phyloP scores from a whole-genome alignment of 78 protist genomes.

The Speleostelium caveatum region DNA sequence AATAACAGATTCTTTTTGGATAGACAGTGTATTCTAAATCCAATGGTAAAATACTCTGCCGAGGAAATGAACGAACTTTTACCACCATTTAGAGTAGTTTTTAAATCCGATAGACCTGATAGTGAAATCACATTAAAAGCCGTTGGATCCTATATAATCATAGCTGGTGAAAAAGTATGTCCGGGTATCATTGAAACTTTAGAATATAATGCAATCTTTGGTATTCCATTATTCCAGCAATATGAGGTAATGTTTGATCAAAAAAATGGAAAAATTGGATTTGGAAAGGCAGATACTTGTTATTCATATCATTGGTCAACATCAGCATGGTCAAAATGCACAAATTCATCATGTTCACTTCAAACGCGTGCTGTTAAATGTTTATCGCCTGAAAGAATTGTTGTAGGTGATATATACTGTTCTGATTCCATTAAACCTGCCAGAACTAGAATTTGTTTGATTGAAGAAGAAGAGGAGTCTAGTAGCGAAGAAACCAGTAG shows the following conservation, averaged over 20 bases:
- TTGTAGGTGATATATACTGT: neutral
- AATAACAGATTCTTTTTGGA: slow-evolving; percentile 48
- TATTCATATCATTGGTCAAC: slow-evolving; percentile 15
- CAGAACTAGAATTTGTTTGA: neutral
- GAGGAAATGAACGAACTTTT: slow-evolving; percentile 50
- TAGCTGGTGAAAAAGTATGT: slow-evolving; percentile 38
- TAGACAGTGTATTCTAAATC: slow-evolving; percentile 46
- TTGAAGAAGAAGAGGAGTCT: too few species aligned
- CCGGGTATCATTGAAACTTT: slow-evolving; percentile 69
- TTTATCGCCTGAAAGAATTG: neutral
- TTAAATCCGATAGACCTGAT: slow-evolving; percentile 3
- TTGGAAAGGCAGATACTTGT: slow-evolving; percentile 41
- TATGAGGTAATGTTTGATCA: slow-evolving; percentile 62
- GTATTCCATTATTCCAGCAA: slow-evolving; percentile 24
- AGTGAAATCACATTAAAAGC: slow-evolving; percentile 35
- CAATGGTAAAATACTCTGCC: slow-evolving; percentile 15
- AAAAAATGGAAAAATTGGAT: slow-evolving; percentile 28
- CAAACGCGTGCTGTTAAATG: slow-evolving; percentile 30
- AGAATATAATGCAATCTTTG: slow-evolving; percentile 36
- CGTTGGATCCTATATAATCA: slow-evolving; percentile 14
- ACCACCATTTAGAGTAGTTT: slow-evolving; percentile 21
- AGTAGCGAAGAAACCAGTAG: too few species aligned
- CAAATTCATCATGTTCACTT: slow-evolving; percentile 4
- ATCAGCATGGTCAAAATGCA: slow-evolving; percentile 43
- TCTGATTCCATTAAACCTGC: neutral